A percentile compares a stretch with the other conserved stretches of the same genome.
These are phyloP conservation scores for Flaveria ramosissima DNA, from an alignment of 129 eudicot genomes.

Conservation along the genomic window DNA sequence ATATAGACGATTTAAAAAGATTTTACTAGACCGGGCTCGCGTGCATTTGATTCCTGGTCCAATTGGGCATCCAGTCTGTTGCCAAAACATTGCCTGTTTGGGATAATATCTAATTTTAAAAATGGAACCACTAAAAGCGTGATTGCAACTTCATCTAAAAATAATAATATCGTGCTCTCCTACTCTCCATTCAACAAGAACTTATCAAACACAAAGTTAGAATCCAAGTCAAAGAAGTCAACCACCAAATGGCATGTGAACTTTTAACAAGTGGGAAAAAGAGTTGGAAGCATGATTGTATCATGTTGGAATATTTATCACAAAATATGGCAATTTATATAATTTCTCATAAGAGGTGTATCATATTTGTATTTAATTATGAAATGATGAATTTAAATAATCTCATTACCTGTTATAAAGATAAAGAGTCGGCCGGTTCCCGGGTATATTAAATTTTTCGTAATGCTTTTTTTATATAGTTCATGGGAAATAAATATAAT, in stretches of 20 bases:
- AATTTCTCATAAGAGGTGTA: neutral
- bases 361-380: neutral
- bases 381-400: neutral
- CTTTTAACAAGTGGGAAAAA: neutral
- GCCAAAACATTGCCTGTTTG: too few relatives aligned
- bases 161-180: neutral
- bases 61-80: too few relatives aligned
- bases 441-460: neutral
- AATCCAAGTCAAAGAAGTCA: constrained; percentile 5
- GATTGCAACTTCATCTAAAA: neutral
- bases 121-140: neutral
- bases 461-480: neutral
- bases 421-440: neutral
- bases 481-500: neutral
- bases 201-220: neutral
- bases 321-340: neutral
- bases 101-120: neutral
- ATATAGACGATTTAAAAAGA: too few relatives aligned
- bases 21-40: too few relatives aligned
- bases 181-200: neutral
- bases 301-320: neutral
- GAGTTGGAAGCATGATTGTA: neutral
- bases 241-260: neutral
- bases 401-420: neutral
- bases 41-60: too few relatives aligned